These are phyloP conservation scores for Nidularia pulvinata DNA, from an alignment of 768 basidiomycete species.

Conservation along the genomic window DNA sequence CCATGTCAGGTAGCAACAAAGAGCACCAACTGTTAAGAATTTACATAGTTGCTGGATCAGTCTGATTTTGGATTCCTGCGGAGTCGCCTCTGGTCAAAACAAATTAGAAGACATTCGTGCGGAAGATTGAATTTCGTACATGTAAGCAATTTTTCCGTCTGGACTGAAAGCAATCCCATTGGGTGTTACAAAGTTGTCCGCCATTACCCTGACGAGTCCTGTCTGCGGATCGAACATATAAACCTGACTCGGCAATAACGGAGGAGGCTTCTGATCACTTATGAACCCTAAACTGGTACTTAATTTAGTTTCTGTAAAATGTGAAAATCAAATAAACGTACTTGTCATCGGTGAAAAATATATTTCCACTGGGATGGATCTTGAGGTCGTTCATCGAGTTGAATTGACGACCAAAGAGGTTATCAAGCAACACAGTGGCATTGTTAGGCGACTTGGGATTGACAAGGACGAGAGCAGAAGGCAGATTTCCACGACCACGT, in stretches of 20 bases:
- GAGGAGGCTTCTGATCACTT: conserved; percentile 54
- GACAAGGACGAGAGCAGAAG: conserved; percentile 66
- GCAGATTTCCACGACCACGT: conserved; percentile 62
- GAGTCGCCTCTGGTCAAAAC: conserved; percentile 37
- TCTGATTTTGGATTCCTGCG: conserved; percentile 49
- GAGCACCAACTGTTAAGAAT: conserved; percentile 11
- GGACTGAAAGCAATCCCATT: conserved; percentile 78
- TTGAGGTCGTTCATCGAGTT: conserved; percentile 84
- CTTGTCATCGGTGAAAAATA: conserved; percentile 78
- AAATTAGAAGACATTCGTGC: neutral
- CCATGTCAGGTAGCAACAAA: neutral
- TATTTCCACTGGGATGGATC: conserved; percentile 64
- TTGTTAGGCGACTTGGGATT: conserved; percentile 67
- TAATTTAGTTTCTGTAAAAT: conserved; percentile 13
- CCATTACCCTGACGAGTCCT: conserved; percentile 66
- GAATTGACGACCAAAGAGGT: conserved; percentile 80
- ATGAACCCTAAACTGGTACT: conserved; percentile 61
- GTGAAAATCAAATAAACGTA: conserved; percentile 27
- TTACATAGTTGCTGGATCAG: conserved; percentile 68
- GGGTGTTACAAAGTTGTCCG: conserved; percentile 68
- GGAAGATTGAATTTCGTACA: conserved; percentile 31
- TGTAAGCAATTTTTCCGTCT: conserved; percentile 64
- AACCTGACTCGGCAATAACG: conserved; percentile 71
- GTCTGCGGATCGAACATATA: conserved; percentile 75
- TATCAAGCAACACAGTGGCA: conserved; percentile 70